Evolutionary conservation across 176 grass and related monocot genomes (phyloP).

Genomic region (Ampelocalamus luodianensis): DNA sequence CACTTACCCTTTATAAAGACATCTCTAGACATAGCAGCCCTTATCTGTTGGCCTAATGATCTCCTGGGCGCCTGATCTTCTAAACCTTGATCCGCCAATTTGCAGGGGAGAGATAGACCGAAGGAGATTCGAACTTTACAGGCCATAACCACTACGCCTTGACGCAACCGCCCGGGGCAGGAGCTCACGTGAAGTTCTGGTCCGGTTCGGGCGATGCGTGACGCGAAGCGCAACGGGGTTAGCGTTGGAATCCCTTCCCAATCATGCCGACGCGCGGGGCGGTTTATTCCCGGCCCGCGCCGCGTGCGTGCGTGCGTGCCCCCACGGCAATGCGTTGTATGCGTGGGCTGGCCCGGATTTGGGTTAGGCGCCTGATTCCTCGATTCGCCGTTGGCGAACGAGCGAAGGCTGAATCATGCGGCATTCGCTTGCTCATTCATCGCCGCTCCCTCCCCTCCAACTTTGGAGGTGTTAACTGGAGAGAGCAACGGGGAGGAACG

Average conservation of each 20-base stretch:
- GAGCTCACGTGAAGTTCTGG: not conserved
- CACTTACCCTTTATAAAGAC: not conserved
- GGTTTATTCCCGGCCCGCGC: too few species aligned
- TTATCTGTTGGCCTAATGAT: not conserved
- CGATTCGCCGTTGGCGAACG: not conserved
- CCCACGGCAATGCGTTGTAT: too few species aligned
- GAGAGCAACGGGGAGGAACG: not conserved
- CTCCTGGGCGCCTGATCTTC: not conserved
- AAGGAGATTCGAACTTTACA: not conserved
- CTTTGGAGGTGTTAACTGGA: conserved; percentile 50
- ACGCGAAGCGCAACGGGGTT: not conserved
- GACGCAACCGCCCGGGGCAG: not conserved
- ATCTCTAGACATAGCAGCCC: not conserved
- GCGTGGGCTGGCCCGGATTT: not conserved
- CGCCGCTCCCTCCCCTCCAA: conserved; percentile 9
- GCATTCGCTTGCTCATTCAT: not conserved
- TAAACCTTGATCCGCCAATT: not conserved
- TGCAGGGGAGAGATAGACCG: not conserved
- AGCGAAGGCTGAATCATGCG: not conserved
- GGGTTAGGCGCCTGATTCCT: not conserved
- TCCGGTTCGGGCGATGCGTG: not conserved
- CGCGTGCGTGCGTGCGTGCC: too few species aligned
- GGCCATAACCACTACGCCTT: too few species aligned
- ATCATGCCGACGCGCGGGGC: not conserved
- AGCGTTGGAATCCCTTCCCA: not conserved